Percentiles rank a stretch among this genome's conserved stretches.
These are phyloP conservation scores for Brassica juncea DNA, from an alignment of 345 rosid species.

Conservation along the genomic window DNA sequence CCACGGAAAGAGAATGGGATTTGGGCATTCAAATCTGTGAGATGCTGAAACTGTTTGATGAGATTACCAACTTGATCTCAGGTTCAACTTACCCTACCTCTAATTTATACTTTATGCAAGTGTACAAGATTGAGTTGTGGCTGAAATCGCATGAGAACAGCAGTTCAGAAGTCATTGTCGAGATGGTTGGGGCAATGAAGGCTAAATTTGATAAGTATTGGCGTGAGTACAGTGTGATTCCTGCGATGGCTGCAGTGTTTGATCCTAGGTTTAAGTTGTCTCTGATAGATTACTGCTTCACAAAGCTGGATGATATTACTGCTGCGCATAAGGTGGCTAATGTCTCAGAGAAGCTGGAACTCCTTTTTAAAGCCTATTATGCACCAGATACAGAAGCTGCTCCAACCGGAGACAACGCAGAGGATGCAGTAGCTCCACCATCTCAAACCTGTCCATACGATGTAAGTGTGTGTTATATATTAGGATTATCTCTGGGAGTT, in stretches of 20 bases:
- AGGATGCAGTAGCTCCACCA: no score
- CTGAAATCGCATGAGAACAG: neutral
- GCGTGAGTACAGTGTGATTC: neutral
- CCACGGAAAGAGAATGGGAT: neutral
- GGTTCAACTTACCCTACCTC: neutral
- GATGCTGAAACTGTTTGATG: neutral
- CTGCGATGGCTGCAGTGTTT: neutral
- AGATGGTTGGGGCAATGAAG: neutral
- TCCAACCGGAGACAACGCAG: no score
- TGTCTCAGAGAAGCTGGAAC: neutral
- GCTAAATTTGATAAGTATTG: neutral
- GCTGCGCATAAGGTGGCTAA: neutral
- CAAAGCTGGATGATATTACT: neutral
- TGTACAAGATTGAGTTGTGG: neutral
- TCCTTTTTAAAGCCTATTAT: neutral
- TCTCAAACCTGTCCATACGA: neutral
- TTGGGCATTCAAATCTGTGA: neutral
- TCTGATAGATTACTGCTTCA: neutral
- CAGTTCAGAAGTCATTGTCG: neutral
- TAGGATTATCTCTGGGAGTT: neutral
- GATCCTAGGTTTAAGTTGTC: neutral
- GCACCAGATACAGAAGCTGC: neutral
- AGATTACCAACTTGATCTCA: neutral
- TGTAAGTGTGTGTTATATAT: neutral
- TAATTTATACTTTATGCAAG: neutral